A percentile compares a stretch with the other conserved stretches of the same genome.
Conservation (phyloP, 805 yeast genomes). For the Nakazawaea populi region DNA sequence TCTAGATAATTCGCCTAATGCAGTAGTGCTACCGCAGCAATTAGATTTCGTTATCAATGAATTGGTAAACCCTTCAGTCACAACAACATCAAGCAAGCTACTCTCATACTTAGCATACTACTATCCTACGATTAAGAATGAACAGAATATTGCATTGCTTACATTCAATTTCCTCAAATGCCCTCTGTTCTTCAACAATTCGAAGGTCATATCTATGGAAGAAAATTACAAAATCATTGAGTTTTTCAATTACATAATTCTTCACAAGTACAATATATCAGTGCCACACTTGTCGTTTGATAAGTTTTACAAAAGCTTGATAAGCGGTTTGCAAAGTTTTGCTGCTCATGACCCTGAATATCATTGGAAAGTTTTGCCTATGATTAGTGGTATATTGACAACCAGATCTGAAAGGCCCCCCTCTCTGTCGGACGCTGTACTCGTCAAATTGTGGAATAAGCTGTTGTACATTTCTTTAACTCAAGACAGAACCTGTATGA, state of each 20-base stretch:
- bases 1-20: neutral
- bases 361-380: constrained; percentile 43
- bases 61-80: constrained; percentile 31
- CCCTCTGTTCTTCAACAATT: constrained; percentile 27
- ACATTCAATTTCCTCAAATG: constrained; percentile 38
- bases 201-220: constrained; percentile 20
- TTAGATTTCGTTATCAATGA: constrained; percentile 42
- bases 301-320: constrained; percentile 33
- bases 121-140: constrained; percentile 42
- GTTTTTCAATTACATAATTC: constrained; percentile 39
- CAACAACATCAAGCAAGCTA: constrained; percentile 24
- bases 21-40: constrained; percentile 27
- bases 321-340: constrained; percentile 30
- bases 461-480: constrained; percentile 5
- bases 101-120: constrained; percentile 46
- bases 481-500: neutral
- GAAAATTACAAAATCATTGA: constrained; percentile 37
- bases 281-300: constrained; percentile 42
- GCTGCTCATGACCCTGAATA: constrained; percentile 14
- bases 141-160: constrained; percentile 37
- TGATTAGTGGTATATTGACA: constrained; percentile 38
- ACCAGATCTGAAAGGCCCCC: constrained; percentile 23
- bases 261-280: constrained; percentile 39
- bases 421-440: neutral
- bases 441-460: constrained; percentile 6